Conservation (phyloP, 352 stramenopile species). For the Globisporangium heterothallicum region DNA sequence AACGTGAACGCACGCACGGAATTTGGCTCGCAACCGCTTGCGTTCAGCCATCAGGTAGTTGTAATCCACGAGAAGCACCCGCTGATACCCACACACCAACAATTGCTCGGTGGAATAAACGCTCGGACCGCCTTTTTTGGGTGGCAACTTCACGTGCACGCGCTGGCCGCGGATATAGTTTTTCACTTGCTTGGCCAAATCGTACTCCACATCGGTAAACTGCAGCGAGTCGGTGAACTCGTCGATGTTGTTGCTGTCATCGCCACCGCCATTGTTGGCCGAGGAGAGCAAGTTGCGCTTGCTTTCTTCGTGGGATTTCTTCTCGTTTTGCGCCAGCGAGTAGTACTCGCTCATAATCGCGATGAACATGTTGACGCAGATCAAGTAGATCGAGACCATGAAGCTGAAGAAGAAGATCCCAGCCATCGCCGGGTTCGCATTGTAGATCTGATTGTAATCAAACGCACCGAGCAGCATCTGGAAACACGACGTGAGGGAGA, state of each 20-base stretch:
- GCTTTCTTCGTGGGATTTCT: conserved; percentile 54
- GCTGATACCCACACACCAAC: conserved; percentile 52
- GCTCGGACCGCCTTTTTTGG: conserved; percentile 24
- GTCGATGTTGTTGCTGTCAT: conserved; percentile 17
- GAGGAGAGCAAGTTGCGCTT: conserved; percentile 32
- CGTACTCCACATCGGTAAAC: conserved; percentile 76
- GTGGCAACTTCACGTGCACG: conserved; percentile 53
- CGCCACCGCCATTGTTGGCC: conserved; percentile 13
- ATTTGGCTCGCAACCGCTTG: conserved; percentile 52
- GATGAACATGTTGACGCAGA: conserved; percentile 89
- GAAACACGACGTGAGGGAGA: conserved; percentile 82
- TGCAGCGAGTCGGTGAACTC: conserved; percentile 54
- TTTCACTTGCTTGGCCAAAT: conserved; percentile 74
- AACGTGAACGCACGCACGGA: conserved; percentile 52
- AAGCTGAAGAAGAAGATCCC: conserved; percentile 83
- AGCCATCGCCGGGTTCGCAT: conserved; percentile 76
- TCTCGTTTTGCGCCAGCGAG: conserved; percentile 77
- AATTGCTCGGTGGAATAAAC: conserved; percentile 46
- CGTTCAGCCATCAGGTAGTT: conserved; percentile 67
- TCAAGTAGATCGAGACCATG: conserved; percentile 82
- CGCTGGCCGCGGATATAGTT: conserved; percentile 64
- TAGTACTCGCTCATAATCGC: conserved; percentile 88
- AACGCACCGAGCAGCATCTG: conserved; percentile 84
- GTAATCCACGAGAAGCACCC: conserved; percentile 68
- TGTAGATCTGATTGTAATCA: conserved; percentile 67